Percentiles rank a stretch among this genome's conserved stretches.
These are phyloP conservation scores for Ensete glaucum DNA, from an alignment of 176 grass and related monocot genomes.

Conservation along the genomic window DNA sequence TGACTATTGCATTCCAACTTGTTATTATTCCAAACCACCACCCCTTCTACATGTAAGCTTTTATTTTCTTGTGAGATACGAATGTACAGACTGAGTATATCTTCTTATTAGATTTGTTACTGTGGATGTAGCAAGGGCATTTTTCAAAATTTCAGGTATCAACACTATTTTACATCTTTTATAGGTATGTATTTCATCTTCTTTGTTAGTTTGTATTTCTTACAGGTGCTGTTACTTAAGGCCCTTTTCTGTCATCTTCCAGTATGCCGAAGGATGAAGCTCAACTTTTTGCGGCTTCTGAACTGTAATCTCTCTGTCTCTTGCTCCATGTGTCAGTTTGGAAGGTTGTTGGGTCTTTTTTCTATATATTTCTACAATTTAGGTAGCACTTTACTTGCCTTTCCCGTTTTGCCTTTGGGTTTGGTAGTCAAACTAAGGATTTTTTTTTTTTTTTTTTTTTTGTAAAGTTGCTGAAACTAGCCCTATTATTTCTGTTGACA, in stretches of 20 bases:
- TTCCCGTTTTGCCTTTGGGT: background rate
- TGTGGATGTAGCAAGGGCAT: slow-evolving; percentile 49
- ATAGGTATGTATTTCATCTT: slow-evolving; percentile 50
- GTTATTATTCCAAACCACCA: slow-evolving; percentile 59
- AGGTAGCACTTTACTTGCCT: background rate
- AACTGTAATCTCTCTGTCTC: slow-evolving; percentile 53
- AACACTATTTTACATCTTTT: slow-evolving; percentile 93
- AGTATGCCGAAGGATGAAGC: slow-evolving; percentile 99
- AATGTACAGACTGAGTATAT: slow-evolving; percentile 6
- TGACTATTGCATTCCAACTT: slow-evolving; percentile 70
- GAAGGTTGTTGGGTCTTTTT: background rate
- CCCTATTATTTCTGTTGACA: background rate
- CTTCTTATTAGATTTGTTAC: slow-evolving; percentile 28
- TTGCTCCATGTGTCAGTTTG: background rate
- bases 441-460: background rate
- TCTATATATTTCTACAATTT: background rate
- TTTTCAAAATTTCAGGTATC: slow-evolving; percentile 55
- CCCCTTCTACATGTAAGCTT: slow-evolving; percentile 52
- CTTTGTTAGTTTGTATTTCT: slow-evolving; percentile 8
- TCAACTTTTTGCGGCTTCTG: slow-evolving; percentile 69
- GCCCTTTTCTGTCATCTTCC: slow-evolving; percentile 20
- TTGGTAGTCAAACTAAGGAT: background rate
- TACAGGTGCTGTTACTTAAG: background rate
- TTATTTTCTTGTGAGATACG: background rate
- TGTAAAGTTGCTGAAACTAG: background rate